These are phyloP conservation scores for Immersiporthe knoxdaviesiana DNA, from an alignment of 2,329 filamentous ascomycete genomes.

Conservation along the genomic window DNA sequence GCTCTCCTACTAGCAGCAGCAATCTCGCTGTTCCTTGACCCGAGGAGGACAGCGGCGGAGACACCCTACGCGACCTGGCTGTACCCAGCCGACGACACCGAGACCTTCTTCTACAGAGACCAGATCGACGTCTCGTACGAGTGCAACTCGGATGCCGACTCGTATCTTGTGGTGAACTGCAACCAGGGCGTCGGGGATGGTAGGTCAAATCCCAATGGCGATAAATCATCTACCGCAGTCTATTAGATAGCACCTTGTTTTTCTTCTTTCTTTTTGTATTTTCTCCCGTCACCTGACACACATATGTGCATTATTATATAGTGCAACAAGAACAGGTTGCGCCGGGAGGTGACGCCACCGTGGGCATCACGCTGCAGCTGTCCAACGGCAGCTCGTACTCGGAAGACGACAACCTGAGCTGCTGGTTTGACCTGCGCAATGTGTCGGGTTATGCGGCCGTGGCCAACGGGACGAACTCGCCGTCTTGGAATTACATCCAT, in stretches of 20 bases:
- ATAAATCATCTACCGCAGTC: too few species aligned
- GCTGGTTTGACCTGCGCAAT: slow-evolving; percentile 14
- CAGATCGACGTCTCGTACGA: slow-evolving; percentile 8
- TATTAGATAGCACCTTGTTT: too few species aligned
- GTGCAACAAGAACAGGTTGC: not conserved
- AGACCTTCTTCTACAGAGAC: slow-evolving; percentile 14
- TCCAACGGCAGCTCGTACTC: not conserved
- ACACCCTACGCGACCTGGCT: not conserved
- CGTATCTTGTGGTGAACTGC: slow-evolving; percentile 14
- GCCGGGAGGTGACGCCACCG: not conserved
- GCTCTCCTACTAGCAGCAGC: not conserved
- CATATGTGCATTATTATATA: not conserved
- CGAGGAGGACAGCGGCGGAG: not conserved
- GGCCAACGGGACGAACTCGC: not conserved
- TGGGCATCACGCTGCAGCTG: slow-evolving; percentile 14
- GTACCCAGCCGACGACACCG: slow-evolving; percentile 2
- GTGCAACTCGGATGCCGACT: not conserved
- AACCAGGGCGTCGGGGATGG: slow-evolving; percentile 7
- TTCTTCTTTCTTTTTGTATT: not conserved
- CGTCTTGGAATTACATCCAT: slow-evolving; percentile 14
- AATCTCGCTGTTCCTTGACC: not conserved
- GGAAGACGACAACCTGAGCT: not conserved
- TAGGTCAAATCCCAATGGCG: not conserved
- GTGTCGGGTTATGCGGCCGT: not conserved
- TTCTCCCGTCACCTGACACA: not conserved